These are phyloP conservation scores for Kluyveromyces sp. DNA, from an alignment of 1,139 yeast genomes.

Conservation along the genomic window DNA sequence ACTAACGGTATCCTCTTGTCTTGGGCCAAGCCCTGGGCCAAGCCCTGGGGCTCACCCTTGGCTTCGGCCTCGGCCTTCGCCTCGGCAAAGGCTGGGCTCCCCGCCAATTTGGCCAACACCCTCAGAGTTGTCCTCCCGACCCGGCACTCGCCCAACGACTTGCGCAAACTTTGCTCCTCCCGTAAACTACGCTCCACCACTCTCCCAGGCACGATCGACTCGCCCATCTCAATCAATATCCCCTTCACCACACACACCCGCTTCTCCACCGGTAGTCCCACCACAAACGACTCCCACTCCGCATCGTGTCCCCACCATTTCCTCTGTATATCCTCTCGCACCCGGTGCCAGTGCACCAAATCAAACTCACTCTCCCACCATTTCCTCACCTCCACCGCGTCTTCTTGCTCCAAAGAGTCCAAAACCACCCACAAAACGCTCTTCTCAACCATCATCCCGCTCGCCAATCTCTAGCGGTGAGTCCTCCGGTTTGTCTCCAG, in stretches of 20 bases:
- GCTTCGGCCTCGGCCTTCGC: background rate
- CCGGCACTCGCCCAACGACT: too few species aligned
- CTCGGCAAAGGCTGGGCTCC: too few species aligned
- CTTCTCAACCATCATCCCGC: too few species aligned
- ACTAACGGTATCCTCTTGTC: background rate
- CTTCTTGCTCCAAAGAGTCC: background rate
- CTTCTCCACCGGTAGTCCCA: background rate
- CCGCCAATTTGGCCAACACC: too few species aligned
- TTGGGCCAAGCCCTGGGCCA: background rate
- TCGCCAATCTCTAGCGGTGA: too few species aligned
- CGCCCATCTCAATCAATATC: slow-evolving; percentile 32
- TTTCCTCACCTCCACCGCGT: background rate
- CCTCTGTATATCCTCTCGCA: background rate
- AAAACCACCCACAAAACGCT: too few species aligned
- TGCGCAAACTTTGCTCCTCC: background rate
- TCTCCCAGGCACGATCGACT: slow-evolving; percentile 28
- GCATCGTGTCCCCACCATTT: background rate
- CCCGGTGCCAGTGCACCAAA: background rate
- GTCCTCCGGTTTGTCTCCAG: background rate
- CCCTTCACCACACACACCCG: slow-evolving; percentile 19
- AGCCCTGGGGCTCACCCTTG: background rate
- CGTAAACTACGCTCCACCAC: slow-evolving; percentile 23
- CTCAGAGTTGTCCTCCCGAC: too few species aligned
- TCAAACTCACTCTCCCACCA: background rate
- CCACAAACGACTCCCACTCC: background rate